Base-by-base conservation (phyloP, 148 eudicot species). In the Rhododendron vialii region DNA sequence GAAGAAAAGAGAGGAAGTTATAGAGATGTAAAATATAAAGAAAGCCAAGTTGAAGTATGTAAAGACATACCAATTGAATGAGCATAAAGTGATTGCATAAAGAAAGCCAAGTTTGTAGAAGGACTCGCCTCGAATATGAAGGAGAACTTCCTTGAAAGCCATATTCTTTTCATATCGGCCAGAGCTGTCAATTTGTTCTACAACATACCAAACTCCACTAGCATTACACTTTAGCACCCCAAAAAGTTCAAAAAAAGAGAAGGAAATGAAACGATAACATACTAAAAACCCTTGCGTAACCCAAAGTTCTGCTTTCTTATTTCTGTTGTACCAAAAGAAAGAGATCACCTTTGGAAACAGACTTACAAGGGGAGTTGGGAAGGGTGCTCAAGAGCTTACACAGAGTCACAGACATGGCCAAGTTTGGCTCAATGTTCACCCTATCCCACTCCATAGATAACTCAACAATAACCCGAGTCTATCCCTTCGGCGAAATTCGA, bases 71-170 rank as follows among this genome's bases (percentile, higher is more conserved):
- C 91, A 59, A 94, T 89, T 51, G 90, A 88, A 88, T 94, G 96
- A 61, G 91, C 90, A 89, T 93, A 94, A 55, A 96, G 76, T 20
- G 94, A 89, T 84, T 94, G 98, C 93, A 94, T 93, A 88, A 93
- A 92, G 84, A 90, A 88, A 41, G 92, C 90, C 90, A 90, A 84
- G 81, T 93, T 88, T 9, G 87, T 90, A 15, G 93, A 87, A 87
- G 95, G 98, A 77, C 90, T 87, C 84, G 96, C 95, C 90, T 93
- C 98, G 85, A 92, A 96, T 81, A 96, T 90, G 86, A 87, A 94
- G 77, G 98, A 91, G 87, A 96, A 93, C 86, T 93, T 93, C 74
- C 90, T 92, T 30, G 89, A 87, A 89, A 90, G 93, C 98, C 98
- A 96, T 33, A 94, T 63, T 79, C 83, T 91, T 92, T 93, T 96